Percentiles rank a stretch among this genome's conserved stretches.
Evolutionary conservation across 177 flowering plant species (phyloP).

Genomic region (Vitis hybrid): DNA sequence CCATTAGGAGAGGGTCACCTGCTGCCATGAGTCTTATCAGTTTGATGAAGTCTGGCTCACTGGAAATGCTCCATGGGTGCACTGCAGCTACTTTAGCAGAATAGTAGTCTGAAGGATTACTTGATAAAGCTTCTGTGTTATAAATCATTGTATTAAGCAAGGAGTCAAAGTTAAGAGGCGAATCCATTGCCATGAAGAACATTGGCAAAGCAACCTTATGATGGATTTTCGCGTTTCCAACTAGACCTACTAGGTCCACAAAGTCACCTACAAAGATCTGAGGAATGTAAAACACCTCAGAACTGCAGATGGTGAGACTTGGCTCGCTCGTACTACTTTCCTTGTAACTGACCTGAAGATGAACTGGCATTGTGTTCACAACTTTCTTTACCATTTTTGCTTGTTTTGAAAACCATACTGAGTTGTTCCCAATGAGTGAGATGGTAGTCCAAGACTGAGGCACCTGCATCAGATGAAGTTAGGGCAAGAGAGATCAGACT

Average conservation of each 20-base stretch:
- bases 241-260: constrained; percentile 8
- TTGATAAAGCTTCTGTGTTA: not conserved
- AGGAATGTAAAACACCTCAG: constrained; percentile 11
- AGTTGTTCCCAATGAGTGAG: not conserved
- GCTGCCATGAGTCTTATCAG: not conserved
- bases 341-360: constrained; percentile 7
- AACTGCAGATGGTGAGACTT: constrained; percentile 6
- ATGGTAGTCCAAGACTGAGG: constrained; percentile 9
- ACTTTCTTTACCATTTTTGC: constrained; percentile 9
- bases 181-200: constrained; percentile 11
- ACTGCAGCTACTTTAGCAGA: constrained; percentile 10
- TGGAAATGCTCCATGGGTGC: constrained; percentile 10
- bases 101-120: not conserved
- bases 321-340: not conserved
- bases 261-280: constrained; percentile 4
- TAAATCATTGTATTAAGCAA: constrained; percentile 7
- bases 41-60: constrained; percentile 9
- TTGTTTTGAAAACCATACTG: constrained; percentile 5
- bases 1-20: constrained; percentile 2
- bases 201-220: constrained; percentile 7
- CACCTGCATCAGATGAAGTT: constrained; percentile 5
- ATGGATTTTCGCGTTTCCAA: constrained; percentile 4
- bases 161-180: not conserved
- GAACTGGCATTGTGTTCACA: not conserved
- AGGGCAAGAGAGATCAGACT: not conserved